A percentile compares a stretch with the other conserved stretches of the same genome.
Evolutionary conservation across 768 basidiomycete genomes (phyloP).

Genomic region (Leccinum broughii): DNA sequence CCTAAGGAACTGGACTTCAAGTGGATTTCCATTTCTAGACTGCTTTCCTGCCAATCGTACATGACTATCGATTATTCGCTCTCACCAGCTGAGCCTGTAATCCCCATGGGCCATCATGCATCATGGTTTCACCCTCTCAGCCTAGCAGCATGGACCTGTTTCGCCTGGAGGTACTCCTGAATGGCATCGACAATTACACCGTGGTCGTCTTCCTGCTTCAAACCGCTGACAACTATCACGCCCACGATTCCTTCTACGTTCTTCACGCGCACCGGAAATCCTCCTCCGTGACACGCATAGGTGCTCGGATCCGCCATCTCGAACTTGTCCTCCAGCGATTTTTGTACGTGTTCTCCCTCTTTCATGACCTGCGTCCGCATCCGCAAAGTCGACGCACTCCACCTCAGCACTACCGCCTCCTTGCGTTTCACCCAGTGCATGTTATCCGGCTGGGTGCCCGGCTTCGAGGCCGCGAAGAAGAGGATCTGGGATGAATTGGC

Average conservation of each 20-base stretch:
- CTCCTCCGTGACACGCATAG: constrained; percentile 36
- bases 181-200: constrained; percentile 32
- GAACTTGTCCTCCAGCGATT: constrained; percentile 18
- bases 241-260: constrained; percentile 36
- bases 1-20: no score
- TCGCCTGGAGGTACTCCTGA: constrained; percentile 23
- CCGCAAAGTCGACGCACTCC: constrained; percentile 30
- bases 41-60: no score
- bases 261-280: constrained; percentile 35
- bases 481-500: constrained; percentile 33
- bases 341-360: constrained; percentile 4
- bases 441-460: constrained; percentile 34
- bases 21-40: no score
- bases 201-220: constrained; percentile 34
- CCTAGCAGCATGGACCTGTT: background rate
- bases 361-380: constrained; percentile 21
- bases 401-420: constrained; percentile 32
- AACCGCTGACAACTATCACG: constrained; percentile 37
- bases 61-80: no score
- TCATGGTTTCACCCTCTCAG: no score
- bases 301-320: constrained; percentile 29
- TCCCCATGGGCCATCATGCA: no score
- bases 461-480: constrained; percentile 30
- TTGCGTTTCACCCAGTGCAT: constrained; percentile 38
- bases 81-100: no score